These are phyloP conservation scores for Saccharomycopsis microspora DNA, from an alignment of 805 yeast species.

Conservation along the genomic window DNA sequence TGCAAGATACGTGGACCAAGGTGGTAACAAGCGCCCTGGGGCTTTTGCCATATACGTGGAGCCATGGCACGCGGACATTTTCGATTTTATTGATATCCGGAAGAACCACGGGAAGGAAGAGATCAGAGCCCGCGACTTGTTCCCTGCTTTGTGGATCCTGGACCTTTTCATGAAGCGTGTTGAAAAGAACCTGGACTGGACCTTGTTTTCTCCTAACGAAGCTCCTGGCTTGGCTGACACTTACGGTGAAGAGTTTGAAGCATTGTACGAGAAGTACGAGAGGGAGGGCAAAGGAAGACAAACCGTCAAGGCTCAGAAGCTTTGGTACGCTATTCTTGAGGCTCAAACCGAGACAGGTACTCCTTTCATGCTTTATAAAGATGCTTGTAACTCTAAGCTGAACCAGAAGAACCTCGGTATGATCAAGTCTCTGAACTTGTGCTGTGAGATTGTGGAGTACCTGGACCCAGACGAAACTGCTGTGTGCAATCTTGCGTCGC, in stretches of 20 bases:
- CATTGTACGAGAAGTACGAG: conserved; percentile 64
- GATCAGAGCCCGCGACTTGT: conserved; percentile 82
- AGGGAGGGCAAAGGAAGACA: conserved; percentile 49
- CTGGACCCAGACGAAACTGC: conserved; percentile 90
- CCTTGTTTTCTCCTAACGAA: conserved; percentile 79
- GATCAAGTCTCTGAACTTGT: conserved; percentile 85
- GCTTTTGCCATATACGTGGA: conserved; percentile 91
- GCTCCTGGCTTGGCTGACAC: conserved; percentile 78
- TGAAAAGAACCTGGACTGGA: conserved; percentile 70
- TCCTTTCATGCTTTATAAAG: conserved; percentile 91
- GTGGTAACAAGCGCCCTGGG: conserved; percentile 97
- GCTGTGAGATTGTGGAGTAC: conserved; percentile 91
- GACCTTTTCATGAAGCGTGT: conserved; percentile 92
- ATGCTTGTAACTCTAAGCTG: conserved; percentile 76
- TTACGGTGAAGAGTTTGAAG: conserved; percentile 76
- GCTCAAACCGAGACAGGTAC: conserved; percentile 95
- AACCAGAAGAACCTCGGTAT: conserved; percentile 90
- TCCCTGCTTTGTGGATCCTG: conserved; percentile 90
- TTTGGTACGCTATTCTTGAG: conserved; percentile 83
- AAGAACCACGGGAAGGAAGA: conserved; percentile 96
- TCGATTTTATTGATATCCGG: conserved; percentile 75
- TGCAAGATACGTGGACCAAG: conserved; percentile 96
- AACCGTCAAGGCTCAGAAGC: conserved; percentile 73
- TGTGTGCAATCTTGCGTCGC: conserved; percentile 87
- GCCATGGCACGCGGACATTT: conserved; percentile 94